Evolutionary conservation across 768 basidiomycete species (phyloP).

Genomic region (Nidularia sp.): DNA sequence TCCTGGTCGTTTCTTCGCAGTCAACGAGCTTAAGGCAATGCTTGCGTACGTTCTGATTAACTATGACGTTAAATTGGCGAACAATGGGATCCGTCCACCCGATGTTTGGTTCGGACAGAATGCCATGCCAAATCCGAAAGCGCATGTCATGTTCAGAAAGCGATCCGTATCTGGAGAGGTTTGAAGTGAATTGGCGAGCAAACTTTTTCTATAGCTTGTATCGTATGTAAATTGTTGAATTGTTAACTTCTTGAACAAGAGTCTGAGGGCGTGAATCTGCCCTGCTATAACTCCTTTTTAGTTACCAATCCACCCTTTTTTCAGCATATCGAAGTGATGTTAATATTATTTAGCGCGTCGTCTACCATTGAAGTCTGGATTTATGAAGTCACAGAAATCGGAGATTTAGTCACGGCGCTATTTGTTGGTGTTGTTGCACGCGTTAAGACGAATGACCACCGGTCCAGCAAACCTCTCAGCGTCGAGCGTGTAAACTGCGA

Average conservation of each 20-base stretch:
- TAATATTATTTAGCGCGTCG: no score
- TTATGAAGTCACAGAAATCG: neutral
- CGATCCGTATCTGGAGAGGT: neutral
- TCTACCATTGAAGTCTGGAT: no score
- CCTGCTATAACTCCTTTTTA: no score
- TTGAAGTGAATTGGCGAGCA: no score
- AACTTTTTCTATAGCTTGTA: no score
- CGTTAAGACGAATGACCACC: slow-evolving; percentile 22
- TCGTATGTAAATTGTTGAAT: no score
- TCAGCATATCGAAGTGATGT: no score
- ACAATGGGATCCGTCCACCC: slow-evolving; percentile 12
- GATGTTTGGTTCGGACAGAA: slow-evolving; percentile 6
- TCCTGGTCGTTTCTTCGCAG: slow-evolving; percentile 42
- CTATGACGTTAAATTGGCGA: slow-evolving; percentile 33
- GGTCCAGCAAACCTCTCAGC: neutral
- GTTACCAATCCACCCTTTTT: no score
- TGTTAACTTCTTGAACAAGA: no score
- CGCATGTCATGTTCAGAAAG: slow-evolving; percentile 31
- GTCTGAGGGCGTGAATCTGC: no score
- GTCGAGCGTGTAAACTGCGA: neutral
- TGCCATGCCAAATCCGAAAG: slow-evolving; percentile 23
- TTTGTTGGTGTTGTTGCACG: slow-evolving; percentile 37
- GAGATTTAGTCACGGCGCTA: neutral
- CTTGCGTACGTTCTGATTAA: slow-evolving; percentile 30
- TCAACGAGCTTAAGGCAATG: slow-evolving; percentile 37